A percentile compares a stretch with the other conserved stretches of the same genome.
phyloP scores from a whole-genome alignment of 176 grass and related monocot species.

The Pontederia crassipes region DNA sequence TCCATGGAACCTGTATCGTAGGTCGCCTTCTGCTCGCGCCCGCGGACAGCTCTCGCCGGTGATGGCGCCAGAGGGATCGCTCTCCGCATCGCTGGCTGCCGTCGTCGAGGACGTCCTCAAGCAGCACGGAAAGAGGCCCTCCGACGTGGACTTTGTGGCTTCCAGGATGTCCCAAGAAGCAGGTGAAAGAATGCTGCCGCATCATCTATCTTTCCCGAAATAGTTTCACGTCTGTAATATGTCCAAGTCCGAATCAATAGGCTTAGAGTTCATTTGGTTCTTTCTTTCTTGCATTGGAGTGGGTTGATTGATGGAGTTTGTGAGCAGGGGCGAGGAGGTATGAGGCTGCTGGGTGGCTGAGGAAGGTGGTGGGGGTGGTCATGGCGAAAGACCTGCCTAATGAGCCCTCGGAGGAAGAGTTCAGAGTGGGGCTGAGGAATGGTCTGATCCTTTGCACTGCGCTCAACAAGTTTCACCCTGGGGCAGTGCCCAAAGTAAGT shows the following conservation, averaged over 20 bases:
- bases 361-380: slow-evolving; percentile 66
- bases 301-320: neutral
- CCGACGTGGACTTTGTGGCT: slow-evolving; percentile 61
- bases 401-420: slow-evolving; percentile 93
- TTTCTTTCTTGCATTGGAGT: neutral
- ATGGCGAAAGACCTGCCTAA: slow-evolving; percentile 70
- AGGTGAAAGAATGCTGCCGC: slow-evolving; percentile 21
- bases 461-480: slow-evolving; percentile 87
- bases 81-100: slow-evolving; percentile 63
- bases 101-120: slow-evolving; percentile 87
- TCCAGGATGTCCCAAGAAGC: slow-evolving; percentile 78
- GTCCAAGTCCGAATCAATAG: no score
- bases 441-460: slow-evolving; percentile 96
- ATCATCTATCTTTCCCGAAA: no score
- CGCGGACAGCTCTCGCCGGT: neutral
- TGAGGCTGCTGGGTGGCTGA: slow-evolving; percentile 90
- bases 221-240: no score
- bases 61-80: slow-evolving; percentile 46
- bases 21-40: no score
- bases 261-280: no score
- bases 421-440: slow-evolving; percentile 76
- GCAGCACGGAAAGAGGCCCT: slow-evolving; percentile 71
- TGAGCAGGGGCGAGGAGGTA: slow-evolving; percentile 70
- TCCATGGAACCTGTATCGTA: no score
- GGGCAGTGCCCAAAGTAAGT: slow-evolving; percentile 75